These are phyloP conservation scores for Pelargonium nanum DNA, from an alignment of 345 rosid species.

Conservation along the genomic window DNA sequence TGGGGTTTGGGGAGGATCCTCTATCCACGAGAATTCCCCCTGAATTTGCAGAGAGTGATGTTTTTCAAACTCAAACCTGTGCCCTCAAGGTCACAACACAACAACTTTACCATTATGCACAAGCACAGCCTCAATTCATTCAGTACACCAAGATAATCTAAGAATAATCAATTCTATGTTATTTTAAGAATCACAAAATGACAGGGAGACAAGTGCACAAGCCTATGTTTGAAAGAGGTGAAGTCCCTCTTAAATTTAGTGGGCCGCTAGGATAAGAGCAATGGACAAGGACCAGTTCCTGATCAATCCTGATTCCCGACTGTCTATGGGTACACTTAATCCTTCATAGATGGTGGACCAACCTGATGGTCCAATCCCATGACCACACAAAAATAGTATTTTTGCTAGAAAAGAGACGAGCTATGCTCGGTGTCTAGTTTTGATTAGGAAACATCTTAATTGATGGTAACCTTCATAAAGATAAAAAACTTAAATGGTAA, in stretches of 20 bases:
- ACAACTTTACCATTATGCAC: too few species aligned
- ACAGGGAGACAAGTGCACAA: not conserved
- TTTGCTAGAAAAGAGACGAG: not conserved
- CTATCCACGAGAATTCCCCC: too few species aligned
- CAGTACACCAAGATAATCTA: not conserved
- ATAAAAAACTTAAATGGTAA: too few species aligned
- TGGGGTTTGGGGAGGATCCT: too few species aligned
- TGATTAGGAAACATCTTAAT: not conserved
- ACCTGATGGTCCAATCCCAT: not conserved
- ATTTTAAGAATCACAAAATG: too few species aligned
- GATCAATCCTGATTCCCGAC: not conserved
- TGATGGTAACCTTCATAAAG: not conserved
- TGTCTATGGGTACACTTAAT: not conserved
- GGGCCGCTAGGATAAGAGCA: not conserved
- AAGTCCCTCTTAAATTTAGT: not conserved
- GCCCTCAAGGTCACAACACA: too few species aligned
- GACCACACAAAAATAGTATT: too few species aligned
- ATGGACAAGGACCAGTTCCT: not conserved
- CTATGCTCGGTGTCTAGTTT: not conserved
- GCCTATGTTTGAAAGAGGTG: not conserved
- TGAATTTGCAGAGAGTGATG: too few species aligned
- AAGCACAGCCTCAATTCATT: not conserved
- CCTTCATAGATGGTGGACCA: not conserved
- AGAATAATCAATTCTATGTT: not conserved
- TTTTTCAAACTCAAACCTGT: too few species aligned